Base-by-base conservation (phyloP, 2,329 filamentous ascomycete species). In the Uncinocarpus reesii region DNA sequence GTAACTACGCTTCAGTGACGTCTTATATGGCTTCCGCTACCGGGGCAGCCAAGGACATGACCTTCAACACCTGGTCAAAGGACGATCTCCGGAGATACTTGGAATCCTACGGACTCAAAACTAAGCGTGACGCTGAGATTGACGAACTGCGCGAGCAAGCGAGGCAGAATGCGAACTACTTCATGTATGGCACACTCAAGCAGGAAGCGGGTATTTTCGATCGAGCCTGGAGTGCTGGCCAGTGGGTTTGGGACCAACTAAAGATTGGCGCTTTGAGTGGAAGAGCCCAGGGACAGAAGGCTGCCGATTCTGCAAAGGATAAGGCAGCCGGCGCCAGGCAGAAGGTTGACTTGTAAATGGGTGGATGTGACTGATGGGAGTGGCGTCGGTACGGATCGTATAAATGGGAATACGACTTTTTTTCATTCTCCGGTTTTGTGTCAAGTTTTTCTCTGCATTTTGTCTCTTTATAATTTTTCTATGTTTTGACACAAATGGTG, bases 21-120 rank as follows among this genome's bases (percentile, higher is more conserved):
- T 83, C 77, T 47, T 85, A 84, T 58, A 71, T 89, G 2, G 69
- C 81, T 7, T 70, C 79, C 51, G 79, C 79, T 23, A 86, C 84
- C 3, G 75, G 76, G 49, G 62, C 76, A 7, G 82, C 74, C 41
- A 87, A 86, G 70, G 71, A 79, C 41, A 72, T 66, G 20, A 71
- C 77, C 1, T 90, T 90, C 54, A 79, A 87, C 45, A 78, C 77
- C 0, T 90, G 85, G 85, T 83, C 73, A 20, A 70, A 74, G 42
- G 75, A 72, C 34, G 83, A 90, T 21, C 71, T 92, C 53, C 89
- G 90, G 72, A 70, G 77, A 1, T 90, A 89, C 60, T 76, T 90
- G 5, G 85, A 90, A 61, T 83, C 79, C 53, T 90, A 87, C 55
- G 86, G 86, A 31, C 70, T 90, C 34, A 73, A 76, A 47, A 70